These are phyloP conservation scores for Claviceps monticola DNA, from an alignment of 2,329 filamentous ascomycete species.

Conservation along the genomic window DNA sequence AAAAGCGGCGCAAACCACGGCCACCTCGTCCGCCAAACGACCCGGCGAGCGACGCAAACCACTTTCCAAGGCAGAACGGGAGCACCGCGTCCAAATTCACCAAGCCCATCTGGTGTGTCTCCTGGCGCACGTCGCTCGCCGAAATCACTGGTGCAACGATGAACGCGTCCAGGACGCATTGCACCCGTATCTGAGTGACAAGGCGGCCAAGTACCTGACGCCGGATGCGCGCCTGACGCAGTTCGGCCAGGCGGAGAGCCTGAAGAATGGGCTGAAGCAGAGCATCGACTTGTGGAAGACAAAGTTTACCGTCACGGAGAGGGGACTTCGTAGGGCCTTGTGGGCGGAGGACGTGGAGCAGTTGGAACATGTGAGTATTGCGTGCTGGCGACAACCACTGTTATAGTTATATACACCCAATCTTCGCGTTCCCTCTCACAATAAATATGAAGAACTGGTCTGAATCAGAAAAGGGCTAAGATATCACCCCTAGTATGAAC, in stretches of 20 bases:
- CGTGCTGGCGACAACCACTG: background rate
- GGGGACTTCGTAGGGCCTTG: slow-evolving; percentile 53
- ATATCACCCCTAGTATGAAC: slow-evolving; percentile 32
- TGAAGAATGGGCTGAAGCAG: slow-evolving; percentile 66
- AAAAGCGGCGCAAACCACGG: slow-evolving; percentile 26
- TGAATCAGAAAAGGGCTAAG: no score
- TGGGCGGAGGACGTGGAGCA: slow-evolving; percentile 61
- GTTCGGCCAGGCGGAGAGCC: slow-evolving; percentile 60
- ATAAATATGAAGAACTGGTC: no score
- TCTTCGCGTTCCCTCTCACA: no score
- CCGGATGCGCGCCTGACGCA: slow-evolving; percentile 55
- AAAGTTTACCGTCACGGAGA: slow-evolving; percentile 56
- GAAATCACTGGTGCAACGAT: slow-evolving; percentile 87
- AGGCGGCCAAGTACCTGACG: slow-evolving; percentile 52
- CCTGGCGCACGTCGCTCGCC: slow-evolving; percentile 58
- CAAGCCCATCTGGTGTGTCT: slow-evolving; percentile 77
- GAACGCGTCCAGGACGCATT: slow-evolving; percentile 50
- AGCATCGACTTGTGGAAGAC: slow-evolving; percentile 52
- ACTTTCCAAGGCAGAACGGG: slow-evolving; percentile 39
- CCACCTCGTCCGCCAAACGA: slow-evolving; percentile 17
- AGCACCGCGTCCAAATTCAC: slow-evolving; percentile 59
- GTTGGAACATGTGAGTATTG: slow-evolving; percentile 36
- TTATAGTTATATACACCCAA: background rate
- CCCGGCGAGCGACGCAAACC: slow-evolving; percentile 32
- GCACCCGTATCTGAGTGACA: slow-evolving; percentile 49